Base-by-base conservation (phyloP, 1,284 basidiomycete genomes). In the Papiliotrema laurentii region DNA sequence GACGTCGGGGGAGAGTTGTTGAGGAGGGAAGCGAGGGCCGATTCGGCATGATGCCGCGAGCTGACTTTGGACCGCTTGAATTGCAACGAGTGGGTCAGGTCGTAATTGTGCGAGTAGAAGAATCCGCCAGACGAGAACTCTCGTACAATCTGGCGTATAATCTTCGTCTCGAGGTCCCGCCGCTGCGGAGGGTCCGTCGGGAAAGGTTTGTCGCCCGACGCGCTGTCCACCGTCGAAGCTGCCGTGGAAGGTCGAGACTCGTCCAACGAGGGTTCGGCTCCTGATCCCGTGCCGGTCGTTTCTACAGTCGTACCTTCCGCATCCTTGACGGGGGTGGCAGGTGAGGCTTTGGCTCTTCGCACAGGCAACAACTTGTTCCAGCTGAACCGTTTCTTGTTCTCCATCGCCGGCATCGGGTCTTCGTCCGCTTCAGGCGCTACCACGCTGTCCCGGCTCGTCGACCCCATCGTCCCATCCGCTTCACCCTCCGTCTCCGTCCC, bases 61-160 rank as follows among this genome's bases (percentile, higher is more conserved):
- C 59, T 44, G 18, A 76, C 49, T 2, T 62, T 58, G 7, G 64
- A 55, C 7, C 75, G 64, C 59, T 78, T 79, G 49, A 67, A 63
- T 53, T 79, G 77, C 24, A 78, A 55, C 1, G 74, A 70, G 27
- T 73, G 75, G 3, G 79, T 79, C 27, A 79, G 68, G 58, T 80
- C 79, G 44, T 74, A 71, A 34, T 76, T 75, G 63, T 73, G 73
- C n/a, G 70, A 71, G 67, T 76, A 75, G 62, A 72, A 75, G 60
- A 75, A 74, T 33, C 64, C 66, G 27, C 74, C 74, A 2, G 63
- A 58, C 2, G 52, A 55, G 27, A 73, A 68, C 43, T 72, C 71
- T 9, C 68, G 55, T 7, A 64, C 62, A 43, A 74, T 68, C 46
- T 73, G 69, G 14, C 62, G 52, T 14, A 76, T 54, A 49, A 76